Base-by-base conservation (phyloP, 106 monocot genomes). In the Gastrodia elata region DNA sequence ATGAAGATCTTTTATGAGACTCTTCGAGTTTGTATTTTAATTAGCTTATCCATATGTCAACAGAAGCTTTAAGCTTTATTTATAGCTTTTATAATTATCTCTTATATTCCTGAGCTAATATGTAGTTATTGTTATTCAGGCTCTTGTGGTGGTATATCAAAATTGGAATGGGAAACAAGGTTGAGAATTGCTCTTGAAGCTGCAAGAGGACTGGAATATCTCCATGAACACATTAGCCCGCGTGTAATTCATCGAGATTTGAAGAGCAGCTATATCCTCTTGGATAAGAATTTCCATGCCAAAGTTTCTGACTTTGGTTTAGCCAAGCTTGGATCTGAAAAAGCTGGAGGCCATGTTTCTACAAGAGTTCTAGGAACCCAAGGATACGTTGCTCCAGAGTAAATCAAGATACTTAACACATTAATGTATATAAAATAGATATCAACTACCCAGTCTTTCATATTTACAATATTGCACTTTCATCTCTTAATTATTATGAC, bases 351-450 rank as follows among this genome's bases (percentile, higher is more conserved):
- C 34, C 98, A 98, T 89, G 98, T 98, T 38, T 98, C 98, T 3
- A 98, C 98, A 48, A 76, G 93, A 72, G 93, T 93, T 83, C 77
- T 98, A 70, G 98, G 93, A 68, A 93, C 98, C 20, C 98, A 98
- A 74, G 98, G 98, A 82, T 93, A 93, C 83, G 98, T 98, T 73
- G 98, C 98, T 8, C 98, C 98, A 28, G 98, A 93, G 98, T 98
- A 85, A 87, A 34, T 37, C 41, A 32, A 20, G 24, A 35, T 41
- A n/a, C 30, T 15, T 41, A 0, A n/a, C n/a, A n/a, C n/a, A n/a
- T n/a, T n/a, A n/a, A n/a, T n/a, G n/a, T n/a, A n/a, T n/a, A n/a
- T n/a, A n/a, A n/a, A n/a, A n/a, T n/a, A n/a, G n/a, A n/a, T n/a
- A n/a, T n/a, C n/a, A n/a, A n/a, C n/a, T n/a, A n/a, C n/a, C n/a